Percentiles rank a stretch among this genome's conserved stretches.
Evolutionary conservation across 2,329 filamentous ascomycete genomes (phyloP).

Genomic region (Aschersonia sp.): DNA sequence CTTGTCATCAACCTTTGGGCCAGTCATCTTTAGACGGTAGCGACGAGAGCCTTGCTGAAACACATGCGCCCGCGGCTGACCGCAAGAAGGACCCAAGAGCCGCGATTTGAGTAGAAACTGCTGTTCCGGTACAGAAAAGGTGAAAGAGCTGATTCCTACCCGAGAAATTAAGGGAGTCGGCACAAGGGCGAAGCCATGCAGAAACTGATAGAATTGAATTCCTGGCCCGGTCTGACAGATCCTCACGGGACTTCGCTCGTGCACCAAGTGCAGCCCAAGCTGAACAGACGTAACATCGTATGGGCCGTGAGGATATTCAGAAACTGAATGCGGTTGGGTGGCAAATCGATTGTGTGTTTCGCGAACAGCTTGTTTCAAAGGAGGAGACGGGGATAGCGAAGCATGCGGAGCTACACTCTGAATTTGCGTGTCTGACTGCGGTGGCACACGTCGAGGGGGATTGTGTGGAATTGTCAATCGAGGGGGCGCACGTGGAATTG

Average conservation of each 20-base stretch:
- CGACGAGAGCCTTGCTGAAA: constrained; percentile 26
- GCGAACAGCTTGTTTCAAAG: neutral
- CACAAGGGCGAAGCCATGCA: constrained; percentile 33
- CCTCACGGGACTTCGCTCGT: constrained; percentile 32
- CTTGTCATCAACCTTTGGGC: constrained; percentile 19
- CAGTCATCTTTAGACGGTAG: constrained; percentile 56
- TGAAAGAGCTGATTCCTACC: constrained; percentile 24
- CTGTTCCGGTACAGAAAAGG: constrained; percentile 28
- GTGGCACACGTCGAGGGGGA: no score
- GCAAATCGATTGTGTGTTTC: constrained; percentile 1
- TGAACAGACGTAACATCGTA: constrained; percentile 26
- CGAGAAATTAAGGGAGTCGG: constrained; percentile 27
- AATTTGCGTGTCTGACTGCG: no score
- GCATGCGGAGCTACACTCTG: no score
- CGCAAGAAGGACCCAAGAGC: neutral
- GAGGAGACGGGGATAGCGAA: no score
- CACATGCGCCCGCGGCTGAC: neutral
- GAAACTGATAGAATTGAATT: constrained; percentile 39
- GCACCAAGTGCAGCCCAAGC: constrained; percentile 30
- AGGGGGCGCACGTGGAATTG: no score
- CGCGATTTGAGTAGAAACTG: constrained; percentile 20
- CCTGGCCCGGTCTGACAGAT: constrained; percentile 11
- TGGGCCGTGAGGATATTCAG: constrained; percentile 25
- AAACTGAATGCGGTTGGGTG: constrained; percentile 5
- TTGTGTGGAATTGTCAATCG: no score